Evolutionary conservation across 2,329 filamentous ascomycete species (phyloP), one percentile per base, ranked within the genome.

Genomic region (Myriosclerotinia duriaeana): DNA sequence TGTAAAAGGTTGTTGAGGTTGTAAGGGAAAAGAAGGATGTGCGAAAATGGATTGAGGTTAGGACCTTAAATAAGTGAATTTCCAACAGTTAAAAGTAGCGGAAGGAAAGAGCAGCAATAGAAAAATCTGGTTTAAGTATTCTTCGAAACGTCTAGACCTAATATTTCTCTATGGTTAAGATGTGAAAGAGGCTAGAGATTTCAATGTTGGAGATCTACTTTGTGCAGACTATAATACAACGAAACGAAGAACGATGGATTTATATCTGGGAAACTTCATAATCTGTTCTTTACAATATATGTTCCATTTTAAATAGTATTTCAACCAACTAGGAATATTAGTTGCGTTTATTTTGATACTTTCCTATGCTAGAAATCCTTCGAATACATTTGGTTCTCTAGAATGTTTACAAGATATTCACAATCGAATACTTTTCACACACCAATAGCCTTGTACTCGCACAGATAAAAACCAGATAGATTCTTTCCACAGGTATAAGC

Each of bases 41-140:
- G 20, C 8, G 38, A 34, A 36, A 44, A 40, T 53, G 50, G 30
- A 5, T 55, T 8, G 26, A 53, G 26, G 17, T 38, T 40, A 9
- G 9, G 17, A 61, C 26, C 26, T 65, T 60, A 60, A 65, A 52
- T 65, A 44, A 42, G 48, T 44, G 44, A 65, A 52, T 65, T 20
- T 0, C 5, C 17, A 38, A n/a, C 15, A 38, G 22, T 6, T 7
- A 52, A 40, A 42, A 53, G 1, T 26, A 53, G n/a, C 48, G 14
- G n/a, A 9, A 63, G 15, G 26, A 42, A 53, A 63, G 60, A n/a
- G 34, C n/a, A 7, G 15, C 44, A 38, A 60, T 20, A n/a, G 30
- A 2, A 38, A 26, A 60, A 60, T 38, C 44, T 50, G 9, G 44
- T 60, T 50, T 36, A n/a, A 12, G 7, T 26, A 26, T 3, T 17